Percentiles rank a stretch among this genome's conserved stretches.
These are phyloP conservation scores for Sporisorium reilianum DNA, from an alignment of 1,284 basidiomycete genomes.

Conservation along the genomic window DNA sequence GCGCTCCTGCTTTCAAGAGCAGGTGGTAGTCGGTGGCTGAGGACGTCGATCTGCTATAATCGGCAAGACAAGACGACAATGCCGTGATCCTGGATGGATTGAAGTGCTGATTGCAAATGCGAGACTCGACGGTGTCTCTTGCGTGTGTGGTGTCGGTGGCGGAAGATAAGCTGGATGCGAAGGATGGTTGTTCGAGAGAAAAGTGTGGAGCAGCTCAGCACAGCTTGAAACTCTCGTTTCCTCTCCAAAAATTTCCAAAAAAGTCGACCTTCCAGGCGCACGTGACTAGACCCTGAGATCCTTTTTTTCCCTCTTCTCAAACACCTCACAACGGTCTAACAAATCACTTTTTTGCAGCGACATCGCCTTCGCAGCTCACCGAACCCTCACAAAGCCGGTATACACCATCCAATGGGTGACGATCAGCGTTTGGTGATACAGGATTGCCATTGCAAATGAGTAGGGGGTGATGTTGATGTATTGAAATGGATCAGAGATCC, in stretches of 20 bases:
- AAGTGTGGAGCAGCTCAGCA: slow-evolving; percentile 3
- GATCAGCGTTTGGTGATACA: background rate
- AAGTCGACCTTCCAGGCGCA: slow-evolving; percentile 4
- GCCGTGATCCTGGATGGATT: no score
- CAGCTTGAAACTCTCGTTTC: slow-evolving; percentile 5
- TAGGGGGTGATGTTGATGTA: slow-evolving; percentile 13
- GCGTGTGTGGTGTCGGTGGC: background rate
- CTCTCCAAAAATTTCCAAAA: slow-evolving; percentile 33
- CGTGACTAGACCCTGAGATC: slow-evolving; percentile 47
- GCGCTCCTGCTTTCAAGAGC: no score
- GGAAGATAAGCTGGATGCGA: no score
- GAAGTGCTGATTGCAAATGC: no score
- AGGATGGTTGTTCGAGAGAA: background rate
- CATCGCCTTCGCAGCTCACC: background rate
- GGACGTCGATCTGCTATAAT: no score
- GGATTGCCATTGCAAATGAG: background rate
- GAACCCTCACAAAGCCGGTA: background rate
- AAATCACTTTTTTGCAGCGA: background rate
- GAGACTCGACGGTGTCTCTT: no score
- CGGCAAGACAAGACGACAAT: no score
- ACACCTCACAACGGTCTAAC: background rate
- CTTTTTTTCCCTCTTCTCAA: background rate
- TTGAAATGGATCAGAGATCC: slow-evolving; percentile 23
- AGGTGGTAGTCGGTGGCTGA: no score
- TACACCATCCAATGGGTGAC: background rate